Conservation (phyloP, 1,139 yeast genomes). For the Blastobotrys arbuscula region DNA sequence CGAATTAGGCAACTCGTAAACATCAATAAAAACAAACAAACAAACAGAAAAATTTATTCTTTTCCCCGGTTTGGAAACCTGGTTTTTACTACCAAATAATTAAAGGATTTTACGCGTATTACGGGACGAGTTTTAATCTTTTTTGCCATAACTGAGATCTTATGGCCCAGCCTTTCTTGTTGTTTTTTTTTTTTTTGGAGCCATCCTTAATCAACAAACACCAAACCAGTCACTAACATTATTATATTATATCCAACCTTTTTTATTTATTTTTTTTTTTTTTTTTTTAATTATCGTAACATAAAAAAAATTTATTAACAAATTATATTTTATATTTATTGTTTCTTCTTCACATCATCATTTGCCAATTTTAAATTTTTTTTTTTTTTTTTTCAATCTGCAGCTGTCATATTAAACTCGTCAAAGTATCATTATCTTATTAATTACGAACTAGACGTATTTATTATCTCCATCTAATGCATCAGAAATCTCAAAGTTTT, state of each 20-base stretch:
- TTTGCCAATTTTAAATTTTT: not conserved
- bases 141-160: no score
- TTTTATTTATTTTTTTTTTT: not conserved
- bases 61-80: not conserved
- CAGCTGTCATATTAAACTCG: not conserved
- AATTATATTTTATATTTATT: not conserved
- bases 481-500: slow-evolving; percentile 5
- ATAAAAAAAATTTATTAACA: not conserved
- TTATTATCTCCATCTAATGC: slow-evolving; percentile 1
- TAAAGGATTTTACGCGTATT: no score
- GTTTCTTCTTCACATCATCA: not conserved
- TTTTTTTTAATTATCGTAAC: not conserved
- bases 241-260: not conserved
- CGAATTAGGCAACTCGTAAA: not conserved
- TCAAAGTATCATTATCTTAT: not conserved
- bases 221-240: no score
- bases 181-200: no score
- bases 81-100: no score
- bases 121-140: no score
- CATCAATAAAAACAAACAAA: not conserved
- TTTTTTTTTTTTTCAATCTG: not conserved
- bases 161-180: no score
- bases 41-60: not conserved
- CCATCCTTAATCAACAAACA: no score
- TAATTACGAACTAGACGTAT: not conserved